Evolutionary conservation across 805 yeast genomes (phyloP).

Genomic region (Scheffersomyces amazonensis): DNA sequence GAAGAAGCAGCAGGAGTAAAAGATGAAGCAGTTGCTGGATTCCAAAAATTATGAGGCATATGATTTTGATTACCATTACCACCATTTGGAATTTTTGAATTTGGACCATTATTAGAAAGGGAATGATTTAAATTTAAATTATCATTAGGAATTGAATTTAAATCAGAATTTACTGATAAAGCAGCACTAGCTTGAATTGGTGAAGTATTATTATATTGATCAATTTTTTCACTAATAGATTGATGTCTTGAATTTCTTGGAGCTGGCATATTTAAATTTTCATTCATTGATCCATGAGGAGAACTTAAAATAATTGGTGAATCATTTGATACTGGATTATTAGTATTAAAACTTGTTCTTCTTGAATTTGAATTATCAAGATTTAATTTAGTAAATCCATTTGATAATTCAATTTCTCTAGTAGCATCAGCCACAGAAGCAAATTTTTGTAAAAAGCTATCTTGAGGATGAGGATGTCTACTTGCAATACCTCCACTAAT

Average conservation of each 20-base stretch:
- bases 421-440: conserved; percentile 68
- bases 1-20: conserved; percentile 44
- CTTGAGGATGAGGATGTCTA: conserved; percentile 41
- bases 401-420: conserved; percentile 55
- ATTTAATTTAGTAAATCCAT: conserved; percentile 39
- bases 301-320: conserved; percentile 14
- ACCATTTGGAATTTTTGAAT: neutral
- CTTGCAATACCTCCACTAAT: conserved; percentile 54
- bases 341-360: conserved; percentile 49
- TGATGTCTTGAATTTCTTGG: conserved; percentile 43
- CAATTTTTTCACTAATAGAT: conserved; percentile 61
- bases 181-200: conserved; percentile 44
- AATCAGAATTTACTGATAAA: conserved; percentile 28
- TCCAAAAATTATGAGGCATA: conserved; percentile 49
- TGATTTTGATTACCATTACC: conserved; percentile 1
- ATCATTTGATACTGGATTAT: conserved; percentile 6
- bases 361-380: conserved; percentile 30
- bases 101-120: neutral
- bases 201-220: conserved; percentile 47
- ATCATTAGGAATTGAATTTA: conserved; percentile 12
- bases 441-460: conserved; percentile 59
- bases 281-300: conserved; percentile 42
- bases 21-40: conserved; percentile 61
- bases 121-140: conserved; percentile 2
- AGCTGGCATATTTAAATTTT: conserved; percentile 37